These are phyloP conservation scores for Saccharomycopsis fermentans DNA, from an alignment of 805 yeast species.

Conservation along the genomic window DNA sequence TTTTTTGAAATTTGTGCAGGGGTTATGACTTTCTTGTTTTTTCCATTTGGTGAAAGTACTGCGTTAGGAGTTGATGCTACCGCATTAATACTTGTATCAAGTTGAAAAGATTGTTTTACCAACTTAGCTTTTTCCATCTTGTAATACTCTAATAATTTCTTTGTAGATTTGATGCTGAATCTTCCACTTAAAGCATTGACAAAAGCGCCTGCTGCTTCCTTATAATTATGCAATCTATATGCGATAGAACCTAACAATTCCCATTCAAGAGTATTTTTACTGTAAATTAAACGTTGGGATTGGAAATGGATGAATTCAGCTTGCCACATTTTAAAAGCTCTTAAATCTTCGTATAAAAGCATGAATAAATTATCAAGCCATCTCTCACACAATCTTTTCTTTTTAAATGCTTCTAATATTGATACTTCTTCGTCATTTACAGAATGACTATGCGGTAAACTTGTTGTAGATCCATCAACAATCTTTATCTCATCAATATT, in stretches of 20 bases:
- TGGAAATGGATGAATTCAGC: conserved; percentile 83
- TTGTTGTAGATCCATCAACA: conserved; percentile 14
- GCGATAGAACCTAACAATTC: conserved; percentile 85
- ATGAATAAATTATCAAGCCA: conserved; percentile 66
- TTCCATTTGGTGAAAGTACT: conserved; percentile 21
- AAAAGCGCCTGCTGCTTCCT: conserved; percentile 84
- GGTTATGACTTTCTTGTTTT: conserved; percentile 18
- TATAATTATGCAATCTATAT: conserved; percentile 69
- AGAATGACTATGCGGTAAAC: conserved; percentile 11
- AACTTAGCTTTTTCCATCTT: conserved; percentile 34
- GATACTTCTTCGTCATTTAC: conserved; percentile 16
- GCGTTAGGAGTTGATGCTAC: conserved; percentile 24
- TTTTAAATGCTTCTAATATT: conserved; percentile 37
- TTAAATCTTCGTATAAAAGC: conserved; percentile 61
- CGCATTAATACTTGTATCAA: conserved; percentile 15
- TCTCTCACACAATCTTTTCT: conserved; percentile 59
- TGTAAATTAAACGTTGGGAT: conserved; percentile 73
- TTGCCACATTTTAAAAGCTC: conserved; percentile 86
- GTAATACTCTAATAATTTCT: conserved; percentile 62
- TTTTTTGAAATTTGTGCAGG: conserved; percentile 26
- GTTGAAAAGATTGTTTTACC: conserved; percentile 20
- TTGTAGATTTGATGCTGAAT: conserved; percentile 72
- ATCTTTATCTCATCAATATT: background rate
- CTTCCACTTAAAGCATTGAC: conserved; percentile 58
- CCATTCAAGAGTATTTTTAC: conserved; percentile 81